phyloP scores from a whole-genome alignment of 305 asterid genomes.

The Nicotiana rustica region DNA sequence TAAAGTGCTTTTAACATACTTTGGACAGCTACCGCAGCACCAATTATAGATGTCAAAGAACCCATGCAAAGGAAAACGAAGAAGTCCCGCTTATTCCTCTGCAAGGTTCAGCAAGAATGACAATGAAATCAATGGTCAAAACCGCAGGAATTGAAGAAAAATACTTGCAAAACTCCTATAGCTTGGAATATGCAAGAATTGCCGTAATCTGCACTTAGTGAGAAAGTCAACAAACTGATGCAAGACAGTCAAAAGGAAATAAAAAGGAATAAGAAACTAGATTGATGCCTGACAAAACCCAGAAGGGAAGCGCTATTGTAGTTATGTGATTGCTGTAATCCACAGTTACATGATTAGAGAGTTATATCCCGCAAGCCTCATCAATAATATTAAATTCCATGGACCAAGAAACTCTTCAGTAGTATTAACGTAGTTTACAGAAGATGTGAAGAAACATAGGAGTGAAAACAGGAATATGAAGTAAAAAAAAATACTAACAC shows the following conservation, averaged over 20 bases:
- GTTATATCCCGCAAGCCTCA: neutral
- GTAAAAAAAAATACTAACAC: neutral
- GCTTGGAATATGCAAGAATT: constrained; percentile 15
- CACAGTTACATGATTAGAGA: neutral
- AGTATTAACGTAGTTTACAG: constrained; percentile 14
- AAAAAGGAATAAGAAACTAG: neutral
- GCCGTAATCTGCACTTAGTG: neutral
- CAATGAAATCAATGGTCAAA: constrained; percentile 33
- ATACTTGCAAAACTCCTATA: constrained; percentile 31
- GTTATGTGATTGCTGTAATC: neutral
- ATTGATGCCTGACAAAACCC: neutral
- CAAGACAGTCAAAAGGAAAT: neutral
- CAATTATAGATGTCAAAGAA: constrained; percentile 62
- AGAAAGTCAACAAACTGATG: neutral
- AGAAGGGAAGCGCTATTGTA: neutral
- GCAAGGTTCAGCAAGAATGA: constrained; percentile 46
- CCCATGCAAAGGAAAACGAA: constrained; percentile 80
- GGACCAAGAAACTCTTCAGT: constrained; percentile 15
- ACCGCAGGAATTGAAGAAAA: constrained; percentile 30
- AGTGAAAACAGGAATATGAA: neutral
- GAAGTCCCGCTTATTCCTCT: constrained; percentile 93
- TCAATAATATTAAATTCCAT: neutral
- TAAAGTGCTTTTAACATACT: constrained; percentile 62
- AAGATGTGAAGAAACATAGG: neutral
- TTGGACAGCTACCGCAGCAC: constrained; percentile 68